A percentile compares a stretch with the other conserved stretches of the same genome.
Conservation (phyloP, 1,139 yeast species). For the Kluyveromyces sp. region DNA sequence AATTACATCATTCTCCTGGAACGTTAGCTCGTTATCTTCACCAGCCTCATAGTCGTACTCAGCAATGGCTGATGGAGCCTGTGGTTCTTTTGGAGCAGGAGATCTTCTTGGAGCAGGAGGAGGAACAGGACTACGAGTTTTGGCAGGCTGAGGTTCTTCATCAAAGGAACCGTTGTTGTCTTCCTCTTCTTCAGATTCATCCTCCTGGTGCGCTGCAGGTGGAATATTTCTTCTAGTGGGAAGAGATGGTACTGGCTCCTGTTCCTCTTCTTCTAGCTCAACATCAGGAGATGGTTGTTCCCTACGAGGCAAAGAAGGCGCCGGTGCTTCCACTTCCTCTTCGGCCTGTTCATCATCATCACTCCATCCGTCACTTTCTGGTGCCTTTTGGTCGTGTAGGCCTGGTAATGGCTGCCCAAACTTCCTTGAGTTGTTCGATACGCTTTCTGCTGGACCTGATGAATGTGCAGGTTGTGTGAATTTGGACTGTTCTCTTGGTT, state of each 20-base stretch:
- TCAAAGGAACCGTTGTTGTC: constrained; percentile 4
- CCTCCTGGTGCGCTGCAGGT: neutral
- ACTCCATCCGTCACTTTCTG: constrained; percentile 54
- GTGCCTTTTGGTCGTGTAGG: constrained; percentile 3
- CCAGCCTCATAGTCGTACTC: constrained; percentile 82
- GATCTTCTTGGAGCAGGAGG: constrained; percentile 33
- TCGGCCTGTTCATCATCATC: constrained; percentile 71
- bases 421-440: neutral
- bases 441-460: neutral
- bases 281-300: constrained; percentile 17
- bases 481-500: constrained; percentile 7
- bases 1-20: constrained; percentile 75
- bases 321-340: constrained; percentile 40
- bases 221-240: constrained; percentile 15
- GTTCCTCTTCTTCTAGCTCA: constrained; percentile 20
- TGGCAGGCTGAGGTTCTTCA: neutral
- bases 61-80: constrained; percentile 59
- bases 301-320: constrained; percentile 12
- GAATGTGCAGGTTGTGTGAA: constrained; percentile 25
- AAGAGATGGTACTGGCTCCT: constrained; percentile 16
- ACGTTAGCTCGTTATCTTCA: constrained; percentile 83
- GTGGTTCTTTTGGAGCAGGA: constrained; percentile 26
- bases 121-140: constrained; percentile 11
- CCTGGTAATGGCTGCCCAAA: constrained; percentile 6
- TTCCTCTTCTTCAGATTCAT: constrained; percentile 5